Evolutionary conservation across 2,329 filamentous ascomycete species (phyloP).

Genomic region (Xylaria sp.): DNA sequence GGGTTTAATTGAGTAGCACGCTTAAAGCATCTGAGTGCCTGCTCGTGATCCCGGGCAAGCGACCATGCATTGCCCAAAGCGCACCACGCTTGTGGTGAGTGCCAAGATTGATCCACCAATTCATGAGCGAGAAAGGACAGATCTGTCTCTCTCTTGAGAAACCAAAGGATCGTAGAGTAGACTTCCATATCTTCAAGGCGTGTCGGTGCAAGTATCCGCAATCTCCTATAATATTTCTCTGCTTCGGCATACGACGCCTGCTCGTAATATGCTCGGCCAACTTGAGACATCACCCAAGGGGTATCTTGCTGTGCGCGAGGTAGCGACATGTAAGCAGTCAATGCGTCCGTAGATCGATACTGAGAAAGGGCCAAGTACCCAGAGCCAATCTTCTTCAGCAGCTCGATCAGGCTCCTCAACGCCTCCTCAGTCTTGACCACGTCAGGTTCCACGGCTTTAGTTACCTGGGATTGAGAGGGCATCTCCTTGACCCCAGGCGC

Average conservation of each 20-base stretch:
- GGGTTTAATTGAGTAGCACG: constrained; percentile 90
- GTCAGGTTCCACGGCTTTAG: constrained; percentile 62
- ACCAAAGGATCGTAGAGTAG: constrained; percentile 99
- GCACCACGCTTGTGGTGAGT: constrained; percentile 96
- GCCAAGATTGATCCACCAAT: constrained; percentile 84
- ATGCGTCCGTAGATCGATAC: constrained; percentile 81
- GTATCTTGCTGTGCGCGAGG: constrained; percentile 83
- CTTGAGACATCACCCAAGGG: constrained; percentile 90
- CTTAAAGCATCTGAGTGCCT: constrained; percentile 93
- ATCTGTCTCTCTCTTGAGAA: constrained; percentile 90
- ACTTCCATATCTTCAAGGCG: constrained; percentile 96
- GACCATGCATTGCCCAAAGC: constrained; percentile 96
- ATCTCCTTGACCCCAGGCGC: constrained; percentile 57
- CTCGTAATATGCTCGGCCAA: constrained; percentile 92
- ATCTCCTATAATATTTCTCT: constrained; percentile 83
- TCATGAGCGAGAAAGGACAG: constrained; percentile 93
- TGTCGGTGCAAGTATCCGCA: constrained; percentile 82
- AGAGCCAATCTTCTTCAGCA: constrained; percentile 82
- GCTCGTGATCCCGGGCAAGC: constrained; percentile 89
- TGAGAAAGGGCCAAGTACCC: constrained; percentile 82
- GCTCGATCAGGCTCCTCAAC: constrained; percentile 78
- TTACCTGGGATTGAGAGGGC: constrained; percentile 51
- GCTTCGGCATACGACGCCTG: constrained; percentile 86
- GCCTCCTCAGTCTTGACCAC: constrained; percentile 76
- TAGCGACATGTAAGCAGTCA: constrained; percentile 77